Evolutionary conservation across 768 basidiomycete species (phyloP).

Genomic region (Mycena albidolilacea): DNA sequence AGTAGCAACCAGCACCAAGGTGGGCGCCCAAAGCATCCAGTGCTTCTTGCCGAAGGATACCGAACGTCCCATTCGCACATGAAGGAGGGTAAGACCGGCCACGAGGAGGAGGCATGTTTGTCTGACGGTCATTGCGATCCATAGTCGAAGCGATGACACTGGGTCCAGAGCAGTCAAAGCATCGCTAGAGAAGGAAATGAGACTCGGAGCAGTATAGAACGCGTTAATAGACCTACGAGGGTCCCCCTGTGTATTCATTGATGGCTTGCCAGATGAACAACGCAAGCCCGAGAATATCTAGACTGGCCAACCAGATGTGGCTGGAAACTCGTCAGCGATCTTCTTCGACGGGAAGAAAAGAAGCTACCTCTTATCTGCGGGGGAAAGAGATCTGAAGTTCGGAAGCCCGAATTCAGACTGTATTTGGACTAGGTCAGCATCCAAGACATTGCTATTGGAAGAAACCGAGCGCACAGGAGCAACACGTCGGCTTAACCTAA

Average conservation of each 20-base stretch:
- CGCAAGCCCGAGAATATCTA: slow-evolving; percentile 74
- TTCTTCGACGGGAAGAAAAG: not conserved
- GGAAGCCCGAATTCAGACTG: slow-evolving; percentile 86
- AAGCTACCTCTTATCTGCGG: slow-evolving; percentile 70
- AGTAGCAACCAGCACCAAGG: slow-evolving; percentile 64
- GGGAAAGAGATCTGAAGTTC: slow-evolving; percentile 75
- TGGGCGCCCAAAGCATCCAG: slow-evolving; percentile 83
- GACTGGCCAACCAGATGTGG: slow-evolving; percentile 80
- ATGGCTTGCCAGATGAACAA: slow-evolving; percentile 79
- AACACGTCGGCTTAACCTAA: slow-evolving; percentile 74
- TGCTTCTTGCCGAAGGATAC: slow-evolving; percentile 79
- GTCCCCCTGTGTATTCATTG: slow-evolving; percentile 64
- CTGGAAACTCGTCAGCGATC: slow-evolving; percentile 34
- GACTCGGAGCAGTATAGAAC: not conserved
- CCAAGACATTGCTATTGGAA: slow-evolving; percentile 33
- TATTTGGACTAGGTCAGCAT: slow-evolving; percentile 43
- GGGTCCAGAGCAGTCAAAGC: slow-evolving; percentile 63
- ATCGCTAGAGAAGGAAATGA: slow-evolving; percentile 39
- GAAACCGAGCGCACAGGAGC: slow-evolving; percentile 68
- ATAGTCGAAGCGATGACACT: slow-evolving; percentile 72
- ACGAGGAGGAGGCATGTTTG: slow-evolving; percentile 80
- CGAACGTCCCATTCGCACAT: slow-evolving; percentile 79
- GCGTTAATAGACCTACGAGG: slow-evolving; percentile 42
- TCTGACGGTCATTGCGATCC: slow-evolving; percentile 76
- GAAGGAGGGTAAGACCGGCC: slow-evolving; percentile 72